phyloP scores from a whole-genome alignment of 2,329 filamentous ascomycete species.

The Fusarium foetens region DNA sequence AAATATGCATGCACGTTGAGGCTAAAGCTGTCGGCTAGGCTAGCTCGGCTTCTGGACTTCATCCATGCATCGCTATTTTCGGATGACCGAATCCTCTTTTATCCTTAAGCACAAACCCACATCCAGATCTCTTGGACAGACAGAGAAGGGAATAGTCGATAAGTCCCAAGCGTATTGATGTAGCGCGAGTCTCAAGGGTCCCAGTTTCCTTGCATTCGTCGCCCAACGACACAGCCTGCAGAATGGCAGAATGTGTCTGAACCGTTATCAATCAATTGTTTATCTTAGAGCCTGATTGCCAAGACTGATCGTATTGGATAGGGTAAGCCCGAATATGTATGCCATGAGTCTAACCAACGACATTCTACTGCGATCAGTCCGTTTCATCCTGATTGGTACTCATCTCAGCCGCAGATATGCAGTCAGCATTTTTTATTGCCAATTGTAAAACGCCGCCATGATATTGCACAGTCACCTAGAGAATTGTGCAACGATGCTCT shows the following conservation, averaged over 20 bases:
- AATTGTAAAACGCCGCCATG: background rate
- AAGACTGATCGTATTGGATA: background rate
- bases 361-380: background rate
- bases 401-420: background rate
- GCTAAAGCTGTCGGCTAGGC: background rate
- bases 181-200: too few relatives aligned
- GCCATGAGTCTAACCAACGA: background rate
- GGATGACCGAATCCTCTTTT: too few relatives aligned
- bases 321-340: background rate
- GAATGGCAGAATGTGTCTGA: background rate
- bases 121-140: fast-evolving
- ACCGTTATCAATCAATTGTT: background rate
- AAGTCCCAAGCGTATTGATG: background rate
- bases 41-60: background rate
- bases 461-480: background rate
- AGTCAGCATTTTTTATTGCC: background rate
- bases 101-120: fast-evolving
- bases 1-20: background rate
- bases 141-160: fast-evolving
- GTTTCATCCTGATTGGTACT: background rate
- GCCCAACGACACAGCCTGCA: fast-evolving
- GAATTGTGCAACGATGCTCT: background rate
- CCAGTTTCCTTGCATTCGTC: background rate
- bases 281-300: background rate
- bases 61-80: background rate